Conservation (phyloP, 768 basidiomycete species). For the Pseudohyphozyma bogoriensis region DNA sequence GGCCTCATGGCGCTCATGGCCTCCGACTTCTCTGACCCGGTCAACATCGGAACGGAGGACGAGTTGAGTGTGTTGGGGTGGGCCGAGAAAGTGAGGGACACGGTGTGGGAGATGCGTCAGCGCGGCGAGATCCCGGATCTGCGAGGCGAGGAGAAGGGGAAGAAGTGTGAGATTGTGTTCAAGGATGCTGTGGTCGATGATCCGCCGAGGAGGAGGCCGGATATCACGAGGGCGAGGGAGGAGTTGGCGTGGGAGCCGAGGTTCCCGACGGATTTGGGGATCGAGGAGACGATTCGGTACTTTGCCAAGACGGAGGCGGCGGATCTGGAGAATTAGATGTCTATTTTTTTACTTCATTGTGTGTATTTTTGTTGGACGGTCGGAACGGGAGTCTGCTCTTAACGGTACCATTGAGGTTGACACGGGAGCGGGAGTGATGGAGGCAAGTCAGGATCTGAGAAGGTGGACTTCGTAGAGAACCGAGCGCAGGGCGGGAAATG, state of each 20-base stretch:
- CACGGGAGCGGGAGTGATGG: too few relatives aligned
- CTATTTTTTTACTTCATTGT: too few relatives aligned
- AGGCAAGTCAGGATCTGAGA: too few relatives aligned
- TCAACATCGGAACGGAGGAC: constrained; percentile 91
- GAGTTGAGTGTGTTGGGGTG: constrained; percentile 95
- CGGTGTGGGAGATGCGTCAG: constrained; percentile 83
- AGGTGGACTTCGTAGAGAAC: too few relatives aligned
- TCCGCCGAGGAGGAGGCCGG: constrained; percentile 85
- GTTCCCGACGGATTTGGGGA: constrained; percentile 85
- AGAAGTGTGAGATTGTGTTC: constrained; percentile 52
- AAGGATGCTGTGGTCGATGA: constrained; percentile 81
- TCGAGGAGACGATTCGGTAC: constrained; percentile 85
- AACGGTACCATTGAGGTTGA: too few relatives aligned
- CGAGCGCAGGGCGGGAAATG: too few relatives aligned
- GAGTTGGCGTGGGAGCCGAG: constrained; percentile 78
- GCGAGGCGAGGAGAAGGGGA: constrained; percentile 21
- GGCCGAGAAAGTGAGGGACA: constrained; percentile 79
- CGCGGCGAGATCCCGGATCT: constrained; percentile 48
- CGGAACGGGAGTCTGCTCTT: too few relatives aligned
- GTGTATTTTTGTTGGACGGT: too few relatives aligned
- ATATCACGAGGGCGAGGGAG: constrained; percentile 81
- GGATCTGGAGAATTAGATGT: too few relatives aligned
- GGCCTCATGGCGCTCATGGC: constrained; percentile 92
- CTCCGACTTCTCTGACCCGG: constrained; percentile 61
- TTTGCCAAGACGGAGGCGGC: not conserved